Evolutionary conservation across 345 rosid genomes (phyloP).

Genomic region (Citrus sp.): DNA sequence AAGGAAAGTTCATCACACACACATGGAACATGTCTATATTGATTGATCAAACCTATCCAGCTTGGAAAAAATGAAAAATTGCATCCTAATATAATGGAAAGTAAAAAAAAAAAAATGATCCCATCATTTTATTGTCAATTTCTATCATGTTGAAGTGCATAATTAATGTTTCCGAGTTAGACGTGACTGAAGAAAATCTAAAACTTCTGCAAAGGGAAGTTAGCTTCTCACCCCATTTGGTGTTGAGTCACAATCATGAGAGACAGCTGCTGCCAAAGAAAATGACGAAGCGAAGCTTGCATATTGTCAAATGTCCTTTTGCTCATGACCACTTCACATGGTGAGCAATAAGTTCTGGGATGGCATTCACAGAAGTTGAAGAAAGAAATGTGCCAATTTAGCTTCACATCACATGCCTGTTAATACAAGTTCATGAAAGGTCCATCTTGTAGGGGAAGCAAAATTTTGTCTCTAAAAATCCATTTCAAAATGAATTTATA

Average conservation of each 20-base stretch:
- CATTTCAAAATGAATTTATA: neutral
- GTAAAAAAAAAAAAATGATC: too few species aligned
- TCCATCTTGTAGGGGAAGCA: neutral
- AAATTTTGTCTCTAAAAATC: neutral
- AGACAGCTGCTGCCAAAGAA: neutral
- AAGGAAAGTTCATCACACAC: neutral
- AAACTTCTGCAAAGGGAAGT: neutral
- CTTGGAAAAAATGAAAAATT: too few species aligned
- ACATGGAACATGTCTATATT: neutral
- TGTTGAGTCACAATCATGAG: neutral
- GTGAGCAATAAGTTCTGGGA: neutral
- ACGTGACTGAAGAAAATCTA: too few species aligned
- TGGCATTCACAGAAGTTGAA: neutral
- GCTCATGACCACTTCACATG: neutral
- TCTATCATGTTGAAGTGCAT: too few species aligned
- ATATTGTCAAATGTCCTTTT: neutral
- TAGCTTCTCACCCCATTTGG: neutral
- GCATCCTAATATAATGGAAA: too few species aligned
- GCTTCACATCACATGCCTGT: neutral
- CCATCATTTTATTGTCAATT: neutral
- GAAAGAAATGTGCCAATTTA: neutral
- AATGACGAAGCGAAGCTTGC: neutral
- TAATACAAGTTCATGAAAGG: neutral
- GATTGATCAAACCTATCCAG: neutral
- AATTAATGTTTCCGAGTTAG: too few species aligned